phyloP scores from a whole-genome alignment of 2,329 filamentous ascomycete species.

The Lecanosticta acicola region DNA sequence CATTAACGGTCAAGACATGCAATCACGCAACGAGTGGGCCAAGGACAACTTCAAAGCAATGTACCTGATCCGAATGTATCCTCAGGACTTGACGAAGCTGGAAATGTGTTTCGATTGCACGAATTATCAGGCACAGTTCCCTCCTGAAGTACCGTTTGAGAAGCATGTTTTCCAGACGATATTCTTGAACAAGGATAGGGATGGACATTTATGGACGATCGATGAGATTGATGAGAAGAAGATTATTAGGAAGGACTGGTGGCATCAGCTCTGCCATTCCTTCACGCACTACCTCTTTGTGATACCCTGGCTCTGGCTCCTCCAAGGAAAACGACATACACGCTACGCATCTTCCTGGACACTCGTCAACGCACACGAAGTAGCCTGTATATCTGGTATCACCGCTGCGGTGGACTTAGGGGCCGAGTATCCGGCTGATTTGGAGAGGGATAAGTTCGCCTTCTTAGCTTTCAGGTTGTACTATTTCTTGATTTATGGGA shows the following conservation, averaged over 20 bases:
- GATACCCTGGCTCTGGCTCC: constrained; percentile 66
- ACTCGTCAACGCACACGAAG: constrained; percentile 63
- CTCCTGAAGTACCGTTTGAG: constrained; percentile 47
- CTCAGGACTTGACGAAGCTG: constrained; percentile 49
- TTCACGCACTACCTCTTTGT: constrained; percentile 61
- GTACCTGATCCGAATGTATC: constrained; percentile 61
- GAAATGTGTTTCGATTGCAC: constrained; percentile 67
- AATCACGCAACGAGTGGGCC: constrained; percentile 40
- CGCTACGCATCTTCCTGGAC: constrained; percentile 64
- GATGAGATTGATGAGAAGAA: constrained; percentile 55
- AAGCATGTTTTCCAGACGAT: constrained; percentile 67
- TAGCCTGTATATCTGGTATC: constrained; percentile 65
- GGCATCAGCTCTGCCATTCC: constrained; percentile 61
- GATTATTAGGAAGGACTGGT: constrained; percentile 60
- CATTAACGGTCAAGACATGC: constrained; percentile 41
- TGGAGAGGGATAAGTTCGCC: constrained; percentile 58
- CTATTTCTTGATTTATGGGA: constrained; percentile 56
- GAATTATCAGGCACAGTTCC: constrained; percentile 70
- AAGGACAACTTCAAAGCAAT: constrained; percentile 55
- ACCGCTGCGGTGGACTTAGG: constrained; percentile 65
- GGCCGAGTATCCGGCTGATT: constrained; percentile 56
- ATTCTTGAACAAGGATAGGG: constrained; percentile 55
- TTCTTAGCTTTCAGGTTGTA: constrained; percentile 57
- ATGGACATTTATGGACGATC: constrained; percentile 54
- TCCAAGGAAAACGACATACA: constrained; percentile 61